A percentile compares a stretch with the other conserved stretches of the same genome.
These are phyloP conservation scores for Metschnikowia colocasiae DNA, from an alignment of 805 yeast species.

Conservation along the genomic window DNA sequence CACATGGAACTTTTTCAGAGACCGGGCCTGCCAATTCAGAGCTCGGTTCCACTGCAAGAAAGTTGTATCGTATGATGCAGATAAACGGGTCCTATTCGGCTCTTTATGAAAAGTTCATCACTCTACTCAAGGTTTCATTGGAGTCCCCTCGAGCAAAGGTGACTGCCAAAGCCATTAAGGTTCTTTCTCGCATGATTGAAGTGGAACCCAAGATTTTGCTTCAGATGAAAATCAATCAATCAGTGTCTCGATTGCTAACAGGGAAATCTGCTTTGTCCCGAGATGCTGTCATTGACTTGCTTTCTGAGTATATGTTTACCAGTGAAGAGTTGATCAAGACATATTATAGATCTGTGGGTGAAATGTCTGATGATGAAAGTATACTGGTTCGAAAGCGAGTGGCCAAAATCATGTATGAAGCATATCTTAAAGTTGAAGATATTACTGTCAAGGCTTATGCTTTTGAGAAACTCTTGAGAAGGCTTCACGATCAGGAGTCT, in stretches of 20 bases:
- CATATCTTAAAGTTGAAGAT: conserved; percentile 40
- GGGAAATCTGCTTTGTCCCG: conserved; percentile 71
- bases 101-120: conserved; percentile 51
- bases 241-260: conserved; percentile 48
- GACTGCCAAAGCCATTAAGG: conserved; percentile 58
- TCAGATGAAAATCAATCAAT: conserved; percentile 46
- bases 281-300: conserved; percentile 69
- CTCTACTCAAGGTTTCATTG: conserved; percentile 38
- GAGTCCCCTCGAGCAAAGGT: conserved; percentile 31
- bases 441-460: conserved; percentile 36
- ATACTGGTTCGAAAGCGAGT: conserved; percentile 62
- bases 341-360: conserved; percentile 49
- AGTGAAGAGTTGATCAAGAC: conserved; percentile 45
- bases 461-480: conserved; percentile 48
- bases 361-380: conserved; percentile 55
- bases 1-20: neutral
- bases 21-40: neutral
- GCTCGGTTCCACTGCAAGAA: neutral
- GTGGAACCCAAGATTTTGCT: conserved; percentile 50
- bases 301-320: conserved; percentile 45
- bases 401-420: conserved; percentile 45
- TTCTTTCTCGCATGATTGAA: conserved; percentile 52
- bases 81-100: conserved; percentile 5
- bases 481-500: conserved; percentile 71
- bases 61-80: conserved; percentile 3